phyloP scores from a whole-genome alignment of 1,139 yeast genomes.

The Yamadazyma jaroonii region DNA sequence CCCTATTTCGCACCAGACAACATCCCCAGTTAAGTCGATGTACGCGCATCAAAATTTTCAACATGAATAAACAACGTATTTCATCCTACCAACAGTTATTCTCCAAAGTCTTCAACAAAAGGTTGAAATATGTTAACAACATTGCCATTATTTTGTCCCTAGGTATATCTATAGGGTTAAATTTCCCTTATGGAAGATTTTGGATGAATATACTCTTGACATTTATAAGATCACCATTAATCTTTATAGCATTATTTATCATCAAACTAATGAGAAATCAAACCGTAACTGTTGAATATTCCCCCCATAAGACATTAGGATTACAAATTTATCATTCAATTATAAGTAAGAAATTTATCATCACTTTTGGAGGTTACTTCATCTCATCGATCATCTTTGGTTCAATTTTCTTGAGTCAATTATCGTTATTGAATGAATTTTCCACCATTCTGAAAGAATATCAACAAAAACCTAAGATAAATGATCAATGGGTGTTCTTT shows the following conservation, averaged over 20 bases:
- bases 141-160: constrained; percentile 28
- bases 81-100: constrained; percentile 22
- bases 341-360: constrained; percentile 37
- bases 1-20: no score
- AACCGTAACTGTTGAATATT: constrained; percentile 49
- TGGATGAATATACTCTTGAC: constrained; percentile 30
- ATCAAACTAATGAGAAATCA: constrained; percentile 49
- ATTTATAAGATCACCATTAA: constrained; percentile 29
- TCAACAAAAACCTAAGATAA: constrained; percentile 52
- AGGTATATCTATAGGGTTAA: constrained; percentile 21
- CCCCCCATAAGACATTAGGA: constrained; percentile 48
- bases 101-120: constrained; percentile 29
- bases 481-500: constrained; percentile 59
- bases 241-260: constrained; percentile 28
- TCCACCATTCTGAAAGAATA: constrained; percentile 45
- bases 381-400: constrained; percentile 34
- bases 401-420: constrained; percentile 28
- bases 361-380: constrained; percentile 33
- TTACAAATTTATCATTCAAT: constrained; percentile 48
- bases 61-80: constrained; percentile 8
- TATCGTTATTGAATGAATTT: constrained; percentile 26
- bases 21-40: no score
- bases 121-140: constrained; percentile 37
- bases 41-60: constrained; percentile 4
- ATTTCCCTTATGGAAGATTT: constrained; percentile 27